Conservation (phyloP, 306 rosid genomes). For the Rosa chinensis region DNA sequence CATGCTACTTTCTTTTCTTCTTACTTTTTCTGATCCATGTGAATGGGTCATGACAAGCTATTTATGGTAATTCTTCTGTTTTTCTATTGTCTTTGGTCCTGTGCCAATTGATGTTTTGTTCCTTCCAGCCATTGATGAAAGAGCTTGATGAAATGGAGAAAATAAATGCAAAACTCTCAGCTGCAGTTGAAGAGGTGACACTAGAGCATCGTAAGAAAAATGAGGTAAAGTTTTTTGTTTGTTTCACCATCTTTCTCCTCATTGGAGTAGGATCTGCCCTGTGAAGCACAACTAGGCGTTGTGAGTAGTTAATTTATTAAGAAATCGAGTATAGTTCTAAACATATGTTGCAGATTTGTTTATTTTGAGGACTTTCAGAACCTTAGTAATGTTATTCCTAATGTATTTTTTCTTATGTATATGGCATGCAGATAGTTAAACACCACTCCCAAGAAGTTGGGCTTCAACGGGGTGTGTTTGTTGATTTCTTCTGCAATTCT, state of each 20-base stretch:
- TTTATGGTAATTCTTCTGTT: constrained; percentile 15
- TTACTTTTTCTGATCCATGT: neutral
- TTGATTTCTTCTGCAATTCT: constrained; percentile 94
- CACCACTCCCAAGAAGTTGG: constrained; percentile 88
- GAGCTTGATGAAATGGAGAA: constrained; percentile 99
- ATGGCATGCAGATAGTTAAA: constrained; percentile 72
- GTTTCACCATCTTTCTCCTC: neutral
- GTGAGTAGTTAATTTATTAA: neutral
- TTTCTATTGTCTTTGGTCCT: constrained; percentile 17
- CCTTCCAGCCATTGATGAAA: constrained; percentile 79
- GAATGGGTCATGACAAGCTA: neutral
- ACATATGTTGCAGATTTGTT: neutral
- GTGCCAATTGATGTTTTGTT: constrained; percentile 15
- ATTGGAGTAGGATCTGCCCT: neutral
- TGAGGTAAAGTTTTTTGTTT: constrained; percentile 50
- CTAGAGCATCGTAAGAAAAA: constrained; percentile 91
- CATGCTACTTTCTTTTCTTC: neutral
- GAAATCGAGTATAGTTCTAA: neutral
- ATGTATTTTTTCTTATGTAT: constrained; percentile 9
- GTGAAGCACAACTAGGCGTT: neutral
- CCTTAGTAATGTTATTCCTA: neutral
- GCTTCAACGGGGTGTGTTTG: constrained; percentile 83
- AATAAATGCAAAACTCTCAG: constrained; percentile 78
- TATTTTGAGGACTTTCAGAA: neutral
- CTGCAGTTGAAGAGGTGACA: constrained; percentile 95